A percentile compares a stretch with the other conserved stretches of the same genome.
These are phyloP conservation scores for Borovskyia barvae DNA, from an alignment of 208 protist species.

Conservation along the genomic window DNA sequence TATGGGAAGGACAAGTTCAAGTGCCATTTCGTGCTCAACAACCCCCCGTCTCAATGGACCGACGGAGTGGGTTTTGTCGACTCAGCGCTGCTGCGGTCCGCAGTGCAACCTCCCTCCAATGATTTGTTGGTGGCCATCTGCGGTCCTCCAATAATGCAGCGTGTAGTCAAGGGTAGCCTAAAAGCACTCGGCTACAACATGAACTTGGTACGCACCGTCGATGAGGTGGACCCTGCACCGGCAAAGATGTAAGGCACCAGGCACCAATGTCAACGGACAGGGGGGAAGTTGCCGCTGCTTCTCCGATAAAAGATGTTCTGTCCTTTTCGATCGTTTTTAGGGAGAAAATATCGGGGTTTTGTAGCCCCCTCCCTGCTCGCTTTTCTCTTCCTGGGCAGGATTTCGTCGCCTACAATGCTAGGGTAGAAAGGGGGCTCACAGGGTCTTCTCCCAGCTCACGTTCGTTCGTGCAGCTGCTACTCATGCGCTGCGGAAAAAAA, in stretches of 20 bases:
- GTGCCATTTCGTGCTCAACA: conserved; percentile 64
- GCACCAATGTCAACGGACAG: too few species aligned
- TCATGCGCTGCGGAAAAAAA: too few species aligned
- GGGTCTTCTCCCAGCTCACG: too few species aligned
- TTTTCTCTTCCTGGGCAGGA: too few species aligned
- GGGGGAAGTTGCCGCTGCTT: too few species aligned
- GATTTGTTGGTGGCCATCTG: conserved; percentile 76
- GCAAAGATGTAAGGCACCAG: conserved; percentile 38
- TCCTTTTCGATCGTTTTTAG: too few species aligned
- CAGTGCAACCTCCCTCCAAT: conserved; percentile 52
- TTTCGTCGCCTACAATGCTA: too few species aligned
- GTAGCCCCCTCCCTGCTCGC: too few species aligned
- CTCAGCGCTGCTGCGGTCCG: conserved; percentile 36
- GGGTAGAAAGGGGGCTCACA: too few species aligned
- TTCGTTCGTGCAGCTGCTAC: background rate
- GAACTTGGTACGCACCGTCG: conserved; percentile 43
- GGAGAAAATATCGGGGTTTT: too few species aligned
- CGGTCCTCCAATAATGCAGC: conserved; percentile 73
- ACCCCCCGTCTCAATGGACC: conserved; percentile 62
- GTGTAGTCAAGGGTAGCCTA: conserved; percentile 36
- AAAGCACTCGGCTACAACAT: conserved; percentile 48
- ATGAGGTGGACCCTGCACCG: conserved; percentile 30
- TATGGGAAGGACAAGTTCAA: conserved; percentile 55
- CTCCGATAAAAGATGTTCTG: too few species aligned
- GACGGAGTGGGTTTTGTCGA: conserved; percentile 69